Percentiles rank a stretch among this genome's conserved stretches.
These are phyloP conservation scores for Elsinoe perseae DNA, from an alignment of 2,329 filamentous ascomycete species.

Conservation along the genomic window DNA sequence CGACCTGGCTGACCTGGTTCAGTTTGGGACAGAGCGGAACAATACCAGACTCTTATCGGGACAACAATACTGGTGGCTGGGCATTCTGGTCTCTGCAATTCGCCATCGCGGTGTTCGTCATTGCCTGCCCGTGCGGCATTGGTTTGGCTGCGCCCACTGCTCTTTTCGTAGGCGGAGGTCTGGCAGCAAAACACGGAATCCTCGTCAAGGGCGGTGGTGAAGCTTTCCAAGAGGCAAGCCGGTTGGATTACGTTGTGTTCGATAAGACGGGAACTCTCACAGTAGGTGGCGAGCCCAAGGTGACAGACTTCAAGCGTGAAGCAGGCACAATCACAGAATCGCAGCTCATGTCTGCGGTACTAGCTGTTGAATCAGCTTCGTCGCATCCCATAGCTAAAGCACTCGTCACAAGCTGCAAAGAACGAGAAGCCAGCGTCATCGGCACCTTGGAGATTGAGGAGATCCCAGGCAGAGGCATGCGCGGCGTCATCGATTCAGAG, in stretches of 20 bases:
- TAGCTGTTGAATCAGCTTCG: constrained; percentile 60
- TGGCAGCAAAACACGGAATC: constrained; percentile 73
- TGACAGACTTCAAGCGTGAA: constrained; percentile 45
- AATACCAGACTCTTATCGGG: constrained; percentile 51
- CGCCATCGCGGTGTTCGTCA: constrained; percentile 79
- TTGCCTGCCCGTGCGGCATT: constrained; percentile 77
- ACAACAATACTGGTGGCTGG: constrained; percentile 53
- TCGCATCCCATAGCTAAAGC: constrained; percentile 69
- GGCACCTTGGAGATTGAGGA: constrained; percentile 48
- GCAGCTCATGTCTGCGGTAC: constrained; percentile 47
- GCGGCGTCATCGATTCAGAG: constrained; percentile 42
- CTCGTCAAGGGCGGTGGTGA: constrained; percentile 78
- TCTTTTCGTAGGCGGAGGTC: constrained; percentile 70
- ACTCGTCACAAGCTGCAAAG: constrained; percentile 55
- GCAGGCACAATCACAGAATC: not conserved
- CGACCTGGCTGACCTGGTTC: constrained; percentile 67
- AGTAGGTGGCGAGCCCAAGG: constrained; percentile 46
- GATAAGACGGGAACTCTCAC: constrained; percentile 86
- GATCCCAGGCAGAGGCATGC: constrained; percentile 63
- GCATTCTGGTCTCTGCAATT: constrained; percentile 70
- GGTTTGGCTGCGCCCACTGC: constrained; percentile 80
- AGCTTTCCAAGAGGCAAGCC: constrained; percentile 76
- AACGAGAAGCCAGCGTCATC: constrained; percentile 23
- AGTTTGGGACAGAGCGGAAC: constrained; percentile 51
- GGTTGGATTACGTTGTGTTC: constrained; percentile 70